Evolutionary conservation across 768 basidiomycete species (phyloP), one percentile per base, ranked within the genome.

Genomic region (Pleurotus platypus): DNA sequence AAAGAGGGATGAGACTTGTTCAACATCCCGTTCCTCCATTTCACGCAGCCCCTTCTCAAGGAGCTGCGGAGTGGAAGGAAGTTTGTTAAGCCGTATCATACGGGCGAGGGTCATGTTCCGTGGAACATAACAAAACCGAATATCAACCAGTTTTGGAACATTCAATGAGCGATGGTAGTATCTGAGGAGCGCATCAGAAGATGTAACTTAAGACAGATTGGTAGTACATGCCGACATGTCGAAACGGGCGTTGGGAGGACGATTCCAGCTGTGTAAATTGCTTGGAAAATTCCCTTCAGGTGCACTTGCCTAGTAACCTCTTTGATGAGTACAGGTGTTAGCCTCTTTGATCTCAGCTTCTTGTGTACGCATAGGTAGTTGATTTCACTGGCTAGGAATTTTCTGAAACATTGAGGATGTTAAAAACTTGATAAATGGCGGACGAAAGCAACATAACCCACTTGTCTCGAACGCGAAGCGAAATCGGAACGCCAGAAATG

Each of bases 351-450:
- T 15, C 97, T 89, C 37, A 98, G 75, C 71, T 97, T 98, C 77
- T 99, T 99, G 81, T 97, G 95, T 1, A 98, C 87, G 65, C 94
- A 96, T 49, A 99, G 87, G 72, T 92, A 98, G 71, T 98, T 99
- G 75, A 99, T 95, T 72, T 98, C 97, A 68, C 86, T 87, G 42
- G 86, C 84, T 26, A 71, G 74, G 66, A 98, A 79, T 4, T 77
- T 72, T 46, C 91, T 94, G 59, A 37, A 57, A 20, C 37, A 48
- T 9, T n/a, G 58, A 46, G 46, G 16, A 51, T 6, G 30, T 20
- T 43, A 40, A 24, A 50, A 16, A 24, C 38, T 42, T 46, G 12
- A 50, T 35, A 16, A 40, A 57, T 22, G 30, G 45, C 4, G 27
- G 55, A 50, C 8, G n/a, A 42, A 53, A 15, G 42, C 26, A 43